phyloP scores from a whole-genome alignment of 352 stramenopile species.

The Phytophthora foliorum region DNA sequence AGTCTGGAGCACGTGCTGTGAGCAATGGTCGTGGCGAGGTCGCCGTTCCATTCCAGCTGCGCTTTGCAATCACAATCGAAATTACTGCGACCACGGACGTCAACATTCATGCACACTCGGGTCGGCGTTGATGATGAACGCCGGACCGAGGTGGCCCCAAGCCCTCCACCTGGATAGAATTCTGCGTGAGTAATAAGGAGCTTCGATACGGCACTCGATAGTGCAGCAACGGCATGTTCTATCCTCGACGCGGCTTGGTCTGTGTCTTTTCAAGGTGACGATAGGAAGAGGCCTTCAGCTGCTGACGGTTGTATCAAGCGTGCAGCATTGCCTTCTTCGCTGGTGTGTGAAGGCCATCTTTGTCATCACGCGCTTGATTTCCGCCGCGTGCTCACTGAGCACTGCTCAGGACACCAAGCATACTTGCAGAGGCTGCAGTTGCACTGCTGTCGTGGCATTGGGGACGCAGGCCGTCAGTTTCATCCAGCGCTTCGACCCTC shows the following conservation, averaged over 20 bases:
- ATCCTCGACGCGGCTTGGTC: background rate
- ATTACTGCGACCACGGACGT: constrained; percentile 1
- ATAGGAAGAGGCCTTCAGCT: background rate
- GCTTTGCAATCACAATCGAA: constrained; percentile 3
- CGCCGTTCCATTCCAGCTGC: constrained; percentile 18
- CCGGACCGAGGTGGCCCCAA: background rate
- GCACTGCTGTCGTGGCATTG: background rate
- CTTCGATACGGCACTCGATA: background rate
- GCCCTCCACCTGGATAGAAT: background rate
- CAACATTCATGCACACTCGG: background rate
- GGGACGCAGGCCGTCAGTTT: too few relatives aligned
- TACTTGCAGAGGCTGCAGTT: too few relatives aligned
- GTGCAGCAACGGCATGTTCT: background rate
- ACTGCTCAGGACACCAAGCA: background rate
- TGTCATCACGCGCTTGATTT: constrained; percentile 10
- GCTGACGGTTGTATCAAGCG: too few relatives aligned
- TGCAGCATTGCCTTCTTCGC: background rate
- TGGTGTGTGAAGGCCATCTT: background rate
- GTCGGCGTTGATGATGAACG: too few relatives aligned
- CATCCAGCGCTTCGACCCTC: too few relatives aligned
- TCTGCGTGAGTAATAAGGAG: background rate
- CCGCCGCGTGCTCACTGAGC: background rate
- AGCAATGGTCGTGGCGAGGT: background rate
- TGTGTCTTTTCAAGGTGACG: constrained; percentile 6
- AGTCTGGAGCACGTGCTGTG: background rate